Percentiles rank a stretch among this genome's conserved stretches.
Conservation (phyloP, 2,329 filamentous ascomycete genomes). For the Periconia sp. region DNA sequence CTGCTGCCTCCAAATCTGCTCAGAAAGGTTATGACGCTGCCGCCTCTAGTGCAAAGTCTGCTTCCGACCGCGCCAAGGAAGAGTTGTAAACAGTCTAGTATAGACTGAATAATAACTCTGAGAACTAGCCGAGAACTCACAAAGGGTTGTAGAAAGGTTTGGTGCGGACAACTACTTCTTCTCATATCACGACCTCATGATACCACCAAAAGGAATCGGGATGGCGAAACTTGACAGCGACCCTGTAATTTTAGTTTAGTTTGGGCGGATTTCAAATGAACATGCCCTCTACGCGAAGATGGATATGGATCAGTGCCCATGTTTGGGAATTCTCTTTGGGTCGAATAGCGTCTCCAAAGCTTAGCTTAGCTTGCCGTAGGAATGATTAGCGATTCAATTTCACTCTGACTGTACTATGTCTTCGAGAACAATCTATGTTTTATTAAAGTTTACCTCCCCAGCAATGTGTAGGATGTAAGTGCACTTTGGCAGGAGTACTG, state of each 20-base stretch:
- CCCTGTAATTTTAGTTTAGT: slow-evolving; percentile 12
- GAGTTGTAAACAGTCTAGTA: slow-evolving; percentile 48
- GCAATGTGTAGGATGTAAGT: no score
- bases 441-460: no score
- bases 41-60: slow-evolving; percentile 37
- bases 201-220: slow-evolving; percentile 1
- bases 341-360: background rate
- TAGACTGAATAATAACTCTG: background rate
- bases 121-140: no score
- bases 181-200: slow-evolving; percentile 12
- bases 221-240: slow-evolving; percentile 2
- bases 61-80: slow-evolving; percentile 48
- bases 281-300: slow-evolving; percentile 2
- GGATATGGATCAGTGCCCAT: background rate
- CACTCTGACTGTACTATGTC: no score
- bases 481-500: no score
- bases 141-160: no score
- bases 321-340: background rate
- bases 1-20: slow-evolving; percentile 25
- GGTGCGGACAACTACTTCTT: no score
- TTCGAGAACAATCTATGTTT: no score
- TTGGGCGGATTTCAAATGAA: slow-evolving; percentile 8
- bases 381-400: background rate
- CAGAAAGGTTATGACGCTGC: slow-evolving; percentile 40
- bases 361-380: slow-evolving; percentile 1